Evolutionary conservation across 2,329 filamentous ascomycete species (phyloP).

Genomic region (Fusarium sacchari): DNA sequence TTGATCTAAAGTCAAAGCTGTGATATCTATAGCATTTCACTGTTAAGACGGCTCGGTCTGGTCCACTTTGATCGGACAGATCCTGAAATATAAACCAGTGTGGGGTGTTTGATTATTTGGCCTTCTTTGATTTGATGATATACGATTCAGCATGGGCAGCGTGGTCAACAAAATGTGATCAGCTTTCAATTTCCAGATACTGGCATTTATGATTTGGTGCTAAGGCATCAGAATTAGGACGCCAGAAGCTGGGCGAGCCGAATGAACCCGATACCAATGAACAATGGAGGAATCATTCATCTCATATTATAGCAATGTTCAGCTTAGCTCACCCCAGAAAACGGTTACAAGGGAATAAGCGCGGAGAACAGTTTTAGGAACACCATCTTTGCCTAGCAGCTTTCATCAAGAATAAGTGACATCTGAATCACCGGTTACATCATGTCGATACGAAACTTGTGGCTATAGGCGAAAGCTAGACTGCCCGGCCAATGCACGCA

Average conservation of each 20-base stretch:
- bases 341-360: background rate
- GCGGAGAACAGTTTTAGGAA: background rate
- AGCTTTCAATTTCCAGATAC: background rate
- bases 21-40: background rate
- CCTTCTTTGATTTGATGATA: background rate
- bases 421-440: background rate
- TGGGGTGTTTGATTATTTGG: background rate
- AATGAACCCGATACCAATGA: background rate
- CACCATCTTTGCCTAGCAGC: background rate
- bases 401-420: background rate
- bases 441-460: background rate
- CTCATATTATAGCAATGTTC: background rate
- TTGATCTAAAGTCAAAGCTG: background rate
- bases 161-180: background rate
- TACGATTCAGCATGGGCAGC: background rate
- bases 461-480: background rate
- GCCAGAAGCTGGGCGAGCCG: background rate
- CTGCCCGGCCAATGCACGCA: background rate
- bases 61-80: background rate
- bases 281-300: background rate
- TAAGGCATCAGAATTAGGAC: background rate
- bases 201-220: background rate
- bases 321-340: background rate
- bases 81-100: background rate
- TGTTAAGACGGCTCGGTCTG: background rate